Evolutionary conservation across 1,139 yeast genomes (phyloP).

Genomic region (Protomyces gravidus): DNA sequence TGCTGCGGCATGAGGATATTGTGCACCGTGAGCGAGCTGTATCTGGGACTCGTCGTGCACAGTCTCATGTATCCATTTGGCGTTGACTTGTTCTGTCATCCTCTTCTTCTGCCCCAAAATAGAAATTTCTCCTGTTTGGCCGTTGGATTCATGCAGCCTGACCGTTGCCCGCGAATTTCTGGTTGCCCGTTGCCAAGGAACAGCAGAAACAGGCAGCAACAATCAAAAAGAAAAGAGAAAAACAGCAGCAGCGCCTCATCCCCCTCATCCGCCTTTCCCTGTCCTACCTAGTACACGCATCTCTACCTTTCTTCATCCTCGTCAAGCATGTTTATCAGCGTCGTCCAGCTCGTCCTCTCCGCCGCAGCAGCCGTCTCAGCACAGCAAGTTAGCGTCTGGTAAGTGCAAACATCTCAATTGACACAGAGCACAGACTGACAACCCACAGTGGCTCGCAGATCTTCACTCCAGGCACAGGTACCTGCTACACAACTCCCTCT

Average conservation of each 20-base stretch:
- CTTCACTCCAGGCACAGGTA: conserved; percentile 22
- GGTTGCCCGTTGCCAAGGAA: too few relatives aligned
- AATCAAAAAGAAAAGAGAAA: background rate
- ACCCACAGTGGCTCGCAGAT: conserved; percentile 17
- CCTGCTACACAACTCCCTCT: conserved; percentile 2
- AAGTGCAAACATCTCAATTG: background rate
- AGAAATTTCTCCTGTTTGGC: too few relatives aligned
- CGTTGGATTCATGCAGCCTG: background rate
- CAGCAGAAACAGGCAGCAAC: background rate
- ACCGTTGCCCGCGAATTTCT: background rate
- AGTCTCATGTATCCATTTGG: background rate
- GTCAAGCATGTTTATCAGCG: background rate
- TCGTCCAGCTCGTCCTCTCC: background rate
- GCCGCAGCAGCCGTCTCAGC: background rate
- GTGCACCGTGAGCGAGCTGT: background rate
- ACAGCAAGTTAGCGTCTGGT: conserved; percentile 1
- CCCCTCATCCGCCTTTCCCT: too few relatives aligned
- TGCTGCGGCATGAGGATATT: background rate
- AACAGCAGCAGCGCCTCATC: background rate
- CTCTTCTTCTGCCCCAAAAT: too few relatives aligned
- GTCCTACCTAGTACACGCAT: too few relatives aligned
- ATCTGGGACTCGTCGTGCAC: too few relatives aligned
- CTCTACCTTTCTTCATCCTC: too few relatives aligned
- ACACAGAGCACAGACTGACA: background rate
- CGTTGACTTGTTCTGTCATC: too few relatives aligned